A percentile compares a stretch with the other conserved stretches of the same genome.
phyloP scores from a whole-genome alignment of 1,284 basidiomycete genomes.

The Athelia sp. region DNA sequence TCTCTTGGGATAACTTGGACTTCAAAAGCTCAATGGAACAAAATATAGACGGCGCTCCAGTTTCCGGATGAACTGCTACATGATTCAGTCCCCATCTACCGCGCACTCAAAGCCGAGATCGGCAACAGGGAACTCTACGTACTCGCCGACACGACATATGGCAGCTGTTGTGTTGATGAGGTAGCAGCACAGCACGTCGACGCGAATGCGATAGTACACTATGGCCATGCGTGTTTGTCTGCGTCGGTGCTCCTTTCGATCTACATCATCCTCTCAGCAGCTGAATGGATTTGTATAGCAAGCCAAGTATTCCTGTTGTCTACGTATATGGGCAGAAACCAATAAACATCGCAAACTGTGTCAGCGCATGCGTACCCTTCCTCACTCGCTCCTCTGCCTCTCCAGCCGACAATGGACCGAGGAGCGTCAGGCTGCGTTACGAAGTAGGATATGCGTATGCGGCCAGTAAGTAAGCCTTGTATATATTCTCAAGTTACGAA shows the following conservation, averaged over 20 bases:
- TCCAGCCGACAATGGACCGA: slow-evolving; percentile 1
- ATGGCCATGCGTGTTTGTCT: slow-evolving; percentile 95
- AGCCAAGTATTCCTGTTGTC: slow-evolving; percentile 59
- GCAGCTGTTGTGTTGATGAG: slow-evolving; percentile 97
- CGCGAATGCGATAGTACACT: slow-evolving; percentile 91
- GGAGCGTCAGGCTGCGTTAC: slow-evolving; percentile 54
- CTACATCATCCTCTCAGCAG: not conserved
- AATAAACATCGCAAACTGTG: slow-evolving; percentile 49
- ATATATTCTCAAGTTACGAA: not conserved
- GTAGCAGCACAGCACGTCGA: slow-evolving; percentile 93
- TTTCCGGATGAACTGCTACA: slow-evolving; percentile 93
- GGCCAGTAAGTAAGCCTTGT: slow-evolving; percentile 40
- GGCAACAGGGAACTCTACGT: slow-evolving; percentile 73
- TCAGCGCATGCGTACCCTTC: slow-evolving; percentile 34
- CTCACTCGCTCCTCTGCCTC: slow-evolving; percentile 18
- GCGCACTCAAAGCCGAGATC: slow-evolving; percentile 55
- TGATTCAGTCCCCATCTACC: slow-evolving; percentile 86
- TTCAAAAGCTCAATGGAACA: not conserved
- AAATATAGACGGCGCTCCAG: slow-evolving; percentile 78
- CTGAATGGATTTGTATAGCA: no score
- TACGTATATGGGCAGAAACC: slow-evolving; percentile 77
- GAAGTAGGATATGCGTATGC: slow-evolving; percentile 82
- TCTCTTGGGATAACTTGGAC: slow-evolving; percentile 4
- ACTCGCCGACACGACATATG: slow-evolving; percentile 95
- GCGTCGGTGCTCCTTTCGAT: slow-evolving; percentile 67